A percentile compares a stretch with the other conserved stretches of the same genome.
phyloP scores from a whole-genome alignment of 2,329 filamentous ascomycete genomes.

The Orbilia quercus region DNA sequence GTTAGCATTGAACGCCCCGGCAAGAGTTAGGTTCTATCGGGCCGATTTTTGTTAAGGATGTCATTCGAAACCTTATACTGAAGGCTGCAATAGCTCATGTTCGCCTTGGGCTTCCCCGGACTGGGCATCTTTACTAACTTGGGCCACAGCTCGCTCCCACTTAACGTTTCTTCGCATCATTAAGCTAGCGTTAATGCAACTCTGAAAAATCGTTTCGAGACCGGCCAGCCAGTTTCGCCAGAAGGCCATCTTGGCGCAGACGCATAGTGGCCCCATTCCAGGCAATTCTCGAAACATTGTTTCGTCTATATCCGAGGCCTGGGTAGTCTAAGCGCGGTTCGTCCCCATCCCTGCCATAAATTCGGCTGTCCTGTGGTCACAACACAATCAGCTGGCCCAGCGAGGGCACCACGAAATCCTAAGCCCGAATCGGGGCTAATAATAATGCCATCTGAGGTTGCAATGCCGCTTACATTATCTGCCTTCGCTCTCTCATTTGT shows the following conservation, averaged over 20 bases:
- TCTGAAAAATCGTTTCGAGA: slow-evolving; percentile 20
- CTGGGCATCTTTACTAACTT: not conserved
- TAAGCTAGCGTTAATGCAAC: not conserved
- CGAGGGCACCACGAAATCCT: not conserved
- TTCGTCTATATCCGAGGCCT: slow-evolving; percentile 23
- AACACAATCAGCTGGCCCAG: not conserved
- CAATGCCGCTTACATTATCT: not conserved
- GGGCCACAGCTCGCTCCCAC: not conserved
- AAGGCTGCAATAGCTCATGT: slow-evolving; percentile 2
- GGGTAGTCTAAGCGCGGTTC: slow-evolving; percentile 19
- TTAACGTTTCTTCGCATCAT: not conserved
- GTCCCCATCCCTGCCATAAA: not conserved
- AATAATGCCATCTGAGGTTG: not conserved
- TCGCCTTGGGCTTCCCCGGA: slow-evolving; percentile 38
- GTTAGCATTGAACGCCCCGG: not conserved
- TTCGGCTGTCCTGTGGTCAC: not conserved
- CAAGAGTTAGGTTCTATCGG: not conserved
- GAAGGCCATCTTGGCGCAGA: slow-evolving; percentile 22
- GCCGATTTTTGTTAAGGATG: not conserved
- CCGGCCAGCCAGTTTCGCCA: slow-evolving; percentile 1
- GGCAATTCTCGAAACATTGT: slow-evolving; percentile 28
- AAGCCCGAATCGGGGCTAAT: not conserved
- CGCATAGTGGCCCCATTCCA: slow-evolving; percentile 17
- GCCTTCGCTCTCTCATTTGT: not conserved
- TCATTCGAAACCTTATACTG: not conserved